phyloP scores from a whole-genome alignment of 2,329 filamentous ascomycete species.

The Sclerotinia spermophila region DNA sequence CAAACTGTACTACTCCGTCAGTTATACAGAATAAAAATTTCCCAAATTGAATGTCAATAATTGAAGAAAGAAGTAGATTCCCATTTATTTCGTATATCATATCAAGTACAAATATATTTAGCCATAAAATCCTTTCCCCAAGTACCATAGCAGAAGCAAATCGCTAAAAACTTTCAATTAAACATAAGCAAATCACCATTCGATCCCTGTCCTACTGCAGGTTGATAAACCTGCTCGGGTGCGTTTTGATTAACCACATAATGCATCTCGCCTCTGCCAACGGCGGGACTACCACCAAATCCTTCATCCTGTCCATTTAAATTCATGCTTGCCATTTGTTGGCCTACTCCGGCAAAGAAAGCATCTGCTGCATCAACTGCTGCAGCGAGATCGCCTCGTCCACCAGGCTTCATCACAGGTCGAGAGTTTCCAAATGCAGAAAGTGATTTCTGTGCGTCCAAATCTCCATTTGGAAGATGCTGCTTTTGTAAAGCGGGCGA shows the following conservation, averaged over 20 bases:
- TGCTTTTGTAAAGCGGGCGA: slow-evolving; percentile 82
- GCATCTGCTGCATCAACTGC: slow-evolving; percentile 83
- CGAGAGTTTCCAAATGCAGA: slow-evolving; percentile 51
- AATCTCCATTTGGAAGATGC: slow-evolving; percentile 51
- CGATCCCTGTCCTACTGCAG: slow-evolving; percentile 57
- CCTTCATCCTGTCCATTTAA: slow-evolving; percentile 59
- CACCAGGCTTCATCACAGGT: slow-evolving; percentile 32
- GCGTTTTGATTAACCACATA: slow-evolving; percentile 81
- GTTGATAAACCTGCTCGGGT: slow-evolving; percentile 71
- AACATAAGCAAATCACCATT: slow-evolving; percentile 64
- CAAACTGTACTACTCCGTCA: background rate
- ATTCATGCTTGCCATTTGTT: slow-evolving; percentile 68
- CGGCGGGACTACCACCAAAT: slow-evolving; percentile 52
- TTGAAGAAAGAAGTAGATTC: background rate
- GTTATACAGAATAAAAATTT: background rate
- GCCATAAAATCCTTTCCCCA: background rate
- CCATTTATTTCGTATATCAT: slow-evolving; percentile 8
- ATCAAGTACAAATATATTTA: background rate
- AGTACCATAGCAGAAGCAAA: background rate
- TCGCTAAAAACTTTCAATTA: slow-evolving; percentile 13
- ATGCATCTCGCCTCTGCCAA: slow-evolving; percentile 49
- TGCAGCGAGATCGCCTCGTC: slow-evolving; percentile 54
- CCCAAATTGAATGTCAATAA: background rate
- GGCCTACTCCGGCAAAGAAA: slow-evolving; percentile 79
- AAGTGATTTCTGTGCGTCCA: slow-evolving; percentile 57